A percentile compares a stretch with the other conserved stretches of the same genome.
phyloP scores from a whole-genome alignment of 306 rosid genomes.

The Abrus precatorius region DNA sequence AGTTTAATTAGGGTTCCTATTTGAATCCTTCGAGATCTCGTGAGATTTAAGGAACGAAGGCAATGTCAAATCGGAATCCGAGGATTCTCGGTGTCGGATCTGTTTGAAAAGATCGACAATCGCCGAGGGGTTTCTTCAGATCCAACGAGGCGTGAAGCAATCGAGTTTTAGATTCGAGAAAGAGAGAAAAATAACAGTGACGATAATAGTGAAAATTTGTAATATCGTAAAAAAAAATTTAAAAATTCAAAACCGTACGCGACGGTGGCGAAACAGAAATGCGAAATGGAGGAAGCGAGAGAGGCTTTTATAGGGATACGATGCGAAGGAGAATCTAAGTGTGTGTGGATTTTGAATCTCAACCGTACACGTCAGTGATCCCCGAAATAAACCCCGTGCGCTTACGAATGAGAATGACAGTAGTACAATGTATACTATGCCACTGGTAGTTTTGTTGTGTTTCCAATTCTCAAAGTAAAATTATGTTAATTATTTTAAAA shows the following conservation, averaged over 20 bases:
- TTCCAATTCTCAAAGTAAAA: background rate
- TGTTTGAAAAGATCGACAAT: constrained; percentile 19
- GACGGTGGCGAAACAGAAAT: background rate
- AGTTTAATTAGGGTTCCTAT: constrained; percentile 55
- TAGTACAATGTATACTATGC: background rate
- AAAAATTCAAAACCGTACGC: background rate
- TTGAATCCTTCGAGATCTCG: constrained; percentile 37
- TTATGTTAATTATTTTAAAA: background rate
- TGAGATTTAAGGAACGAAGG: background rate
- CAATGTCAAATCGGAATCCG: constrained; percentile 14
- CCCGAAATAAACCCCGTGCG: constrained; percentile 41
- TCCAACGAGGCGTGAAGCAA: constrained; percentile 30
- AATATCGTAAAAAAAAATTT: background rate
- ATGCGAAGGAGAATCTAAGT: constrained; percentile 20
- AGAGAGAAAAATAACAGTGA: background rate
- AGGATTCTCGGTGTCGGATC: constrained; percentile 33
- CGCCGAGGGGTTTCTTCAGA: constrained; percentile 25
- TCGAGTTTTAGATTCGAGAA: background rate
- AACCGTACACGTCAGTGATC: constrained; percentile 86
- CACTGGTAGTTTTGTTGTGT: background rate
- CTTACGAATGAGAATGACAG: constrained; percentile 45
- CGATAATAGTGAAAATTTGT: background rate
- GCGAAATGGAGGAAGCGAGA: background rate
- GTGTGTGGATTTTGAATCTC: constrained; percentile 57
- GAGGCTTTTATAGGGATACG: constrained; percentile 43